These are phyloP conservation scores for Candida pseudoglaebosa DNA, from an alignment of 805 yeast species.

Conservation along the genomic window DNA sequence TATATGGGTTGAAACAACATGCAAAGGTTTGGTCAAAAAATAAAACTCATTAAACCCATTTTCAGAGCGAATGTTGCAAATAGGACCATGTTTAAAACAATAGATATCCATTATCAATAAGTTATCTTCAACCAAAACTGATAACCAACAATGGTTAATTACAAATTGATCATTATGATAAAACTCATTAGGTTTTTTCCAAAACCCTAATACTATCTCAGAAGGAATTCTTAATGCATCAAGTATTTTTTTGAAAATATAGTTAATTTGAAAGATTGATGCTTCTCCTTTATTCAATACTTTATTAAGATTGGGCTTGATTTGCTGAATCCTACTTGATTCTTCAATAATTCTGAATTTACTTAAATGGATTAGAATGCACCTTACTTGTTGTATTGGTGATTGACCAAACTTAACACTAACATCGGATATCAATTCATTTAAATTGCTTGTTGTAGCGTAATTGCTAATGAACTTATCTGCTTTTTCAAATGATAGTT, in stretches of 20 bases:
- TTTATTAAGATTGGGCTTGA: conserved; percentile 39
- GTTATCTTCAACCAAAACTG: conserved; percentile 68
- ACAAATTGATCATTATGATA: conserved; percentile 48
- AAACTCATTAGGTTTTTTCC: conserved; percentile 70
- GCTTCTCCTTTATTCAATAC: conserved; percentile 50
- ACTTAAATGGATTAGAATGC: conserved; percentile 66
- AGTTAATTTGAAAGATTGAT: conserved; percentile 68
- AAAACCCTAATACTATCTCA: conserved; percentile 76
- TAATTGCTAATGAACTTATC: conserved; percentile 32
- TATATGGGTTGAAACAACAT: conserved; percentile 77
- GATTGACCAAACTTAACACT: conserved; percentile 35
- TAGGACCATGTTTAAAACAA: conserved; percentile 31
- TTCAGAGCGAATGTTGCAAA: conserved; percentile 27
- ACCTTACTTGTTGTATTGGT: conserved; percentile 53
- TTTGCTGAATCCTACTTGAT: conserved; percentile 30
- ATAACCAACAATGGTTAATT: conserved; percentile 86
- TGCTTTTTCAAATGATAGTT: conserved; percentile 19
- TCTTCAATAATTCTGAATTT: conserved; percentile 48
- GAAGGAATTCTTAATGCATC: conserved; percentile 66
- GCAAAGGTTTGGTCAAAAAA: conserved; percentile 73
- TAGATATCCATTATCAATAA: conserved; percentile 73
- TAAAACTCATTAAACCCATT: conserved; percentile 51
- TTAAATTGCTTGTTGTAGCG: conserved; percentile 26
- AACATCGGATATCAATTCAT: conserved; percentile 40
- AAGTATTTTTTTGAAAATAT: conserved; percentile 70